These are phyloP conservation scores for Cyphellophora europaea DNA, from an alignment of 2,329 filamentous ascomycete species.

Conservation along the genomic window DNA sequence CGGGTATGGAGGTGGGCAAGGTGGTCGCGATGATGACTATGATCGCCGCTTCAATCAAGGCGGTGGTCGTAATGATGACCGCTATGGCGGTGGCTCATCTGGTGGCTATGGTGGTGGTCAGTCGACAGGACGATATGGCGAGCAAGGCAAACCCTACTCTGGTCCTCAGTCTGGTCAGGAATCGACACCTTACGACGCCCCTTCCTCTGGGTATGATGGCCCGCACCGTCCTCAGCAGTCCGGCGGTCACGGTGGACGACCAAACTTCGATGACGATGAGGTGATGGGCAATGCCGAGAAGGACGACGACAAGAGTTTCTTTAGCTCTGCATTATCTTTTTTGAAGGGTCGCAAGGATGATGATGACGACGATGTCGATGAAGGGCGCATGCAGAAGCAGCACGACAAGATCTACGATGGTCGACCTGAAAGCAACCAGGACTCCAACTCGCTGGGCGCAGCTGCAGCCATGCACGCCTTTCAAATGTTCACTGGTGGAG, in stretches of 20 bases:
- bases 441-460: slow-evolving; percentile 29
- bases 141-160: slow-evolving; percentile 3
- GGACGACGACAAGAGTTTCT: slow-evolving; percentile 49
- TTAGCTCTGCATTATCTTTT: slow-evolving; percentile 47
- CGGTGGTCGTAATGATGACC: slow-evolving; percentile 12
- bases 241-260: slow-evolving; percentile 21
- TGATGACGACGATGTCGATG: slow-evolving; percentile 44
- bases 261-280: slow-evolving; percentile 43
- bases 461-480: slow-evolving; percentile 46
- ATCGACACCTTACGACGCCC: slow-evolving; percentile 7
- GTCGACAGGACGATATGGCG: slow-evolving; percentile 3
- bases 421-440: slow-evolving; percentile 40
- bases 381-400: slow-evolving; percentile 51
- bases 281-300: slow-evolving; percentile 47
- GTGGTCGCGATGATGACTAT: slow-evolving; percentile 11
- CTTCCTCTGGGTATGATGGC: slow-evolving; percentile 11
- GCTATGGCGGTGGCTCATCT: slow-evolving; percentile 7
- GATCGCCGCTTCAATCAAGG: slow-evolving; percentile 8
- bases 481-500: slow-evolving; percentile 57
- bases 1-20: slow-evolving; percentile 11
- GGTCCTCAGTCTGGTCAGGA: slow-evolving; percentile 8
- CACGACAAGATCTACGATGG: slow-evolving; percentile 66
- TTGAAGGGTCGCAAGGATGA: slow-evolving; percentile 22
- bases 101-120: slow-evolving; percentile 3
- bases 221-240: slow-evolving; percentile 9